Percentiles rank a stretch among this genome's conserved stretches.
Conservation (phyloP, 1,284 basidiomycete genomes). For the Marasmius fiardii region DNA sequence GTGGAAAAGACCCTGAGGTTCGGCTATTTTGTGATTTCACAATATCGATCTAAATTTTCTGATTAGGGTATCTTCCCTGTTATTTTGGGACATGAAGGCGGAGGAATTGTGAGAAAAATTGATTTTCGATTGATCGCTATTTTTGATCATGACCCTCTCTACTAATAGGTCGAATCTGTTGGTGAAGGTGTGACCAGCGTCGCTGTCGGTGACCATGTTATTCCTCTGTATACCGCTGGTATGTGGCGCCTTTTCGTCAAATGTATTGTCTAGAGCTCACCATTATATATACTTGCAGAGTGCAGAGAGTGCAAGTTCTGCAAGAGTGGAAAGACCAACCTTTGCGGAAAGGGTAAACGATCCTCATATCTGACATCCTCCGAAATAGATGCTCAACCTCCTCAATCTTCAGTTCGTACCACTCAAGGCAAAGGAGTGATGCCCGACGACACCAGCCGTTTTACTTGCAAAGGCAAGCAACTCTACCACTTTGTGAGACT, state of each 20-base stretch:
- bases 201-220: slow-evolving; percentile 82
- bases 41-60: slow-evolving; percentile 2
- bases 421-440: slow-evolving; percentile 97
- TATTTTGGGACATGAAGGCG: slow-evolving; percentile 92
- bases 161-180: slow-evolving; percentile 82
- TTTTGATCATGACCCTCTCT: slow-evolving; percentile 15
- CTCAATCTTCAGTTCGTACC: slow-evolving; percentile 62
- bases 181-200: slow-evolving; percentile 93
- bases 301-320: slow-evolving; percentile 98
- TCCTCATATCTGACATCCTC: not conserved
- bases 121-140: too few relatives aligned
- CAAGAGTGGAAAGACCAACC: slow-evolving; percentile 98
- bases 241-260: slow-evolving; percentile 16
- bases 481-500: slow-evolving; percentile 86
- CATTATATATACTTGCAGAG: slow-evolving; percentile 45
- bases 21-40: slow-evolving; percentile 8
- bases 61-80: slow-evolving; percentile 89
- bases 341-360: slow-evolving; percentile 76
- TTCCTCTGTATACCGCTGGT: slow-evolving; percentile 93
- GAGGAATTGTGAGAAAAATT: slow-evolving; percentile 62
- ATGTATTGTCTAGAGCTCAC: slow-evolving; percentile 8
- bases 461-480: slow-evolving; percentile 86
- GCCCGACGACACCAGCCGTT: slow-evolving; percentile 92
- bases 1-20: slow-evolving; percentile 94
- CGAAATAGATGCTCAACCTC: not conserved